These are phyloP conservation scores for Vigna reflexopilosa DNA, from an alignment of 306 rosid species.

Conservation along the genomic window DNA sequence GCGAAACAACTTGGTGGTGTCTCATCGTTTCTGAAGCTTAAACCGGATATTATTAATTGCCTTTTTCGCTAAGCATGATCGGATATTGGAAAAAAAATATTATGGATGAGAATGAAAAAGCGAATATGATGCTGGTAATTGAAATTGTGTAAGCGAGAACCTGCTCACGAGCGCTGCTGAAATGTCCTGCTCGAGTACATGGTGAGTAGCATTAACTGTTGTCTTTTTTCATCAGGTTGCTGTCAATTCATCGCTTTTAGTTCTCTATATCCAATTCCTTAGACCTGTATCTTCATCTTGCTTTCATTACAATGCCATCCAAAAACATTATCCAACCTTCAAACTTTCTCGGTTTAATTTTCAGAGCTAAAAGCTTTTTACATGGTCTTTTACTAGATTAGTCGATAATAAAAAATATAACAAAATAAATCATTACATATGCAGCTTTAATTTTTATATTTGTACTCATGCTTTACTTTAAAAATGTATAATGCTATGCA, in stretches of 20 bases:
- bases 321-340: neutral
- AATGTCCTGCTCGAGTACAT: slow-evolving; percentile 6
- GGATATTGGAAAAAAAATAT: neutral
- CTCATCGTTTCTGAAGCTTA: slow-evolving; percentile 62
- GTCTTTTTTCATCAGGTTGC: neutral
- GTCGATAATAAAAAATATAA: no score
- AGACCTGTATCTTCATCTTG: neutral
- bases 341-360: no score
- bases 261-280: slow-evolving; percentile 9
- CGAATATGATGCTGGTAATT: slow-evolving; percentile 4
- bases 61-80: slow-evolving; percentile 54
- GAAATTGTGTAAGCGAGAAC: neutral
- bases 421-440: no score
- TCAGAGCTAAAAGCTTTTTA: no score
- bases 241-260: slow-evolving; percentile 40
- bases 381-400: no score
- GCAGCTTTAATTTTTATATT: no score
- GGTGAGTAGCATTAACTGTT: neutral
- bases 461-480: no score
- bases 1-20: slow-evolving; percentile 60
- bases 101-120: neutral
- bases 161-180: slow-evolving; percentile 1
- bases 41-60: slow-evolving; percentile 59
- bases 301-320: slow-evolving; percentile 14
- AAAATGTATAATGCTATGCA: no score